phyloP scores from a whole-genome alignment of 257 asterid genomes.

The Solanum tarapatanum region DNA sequence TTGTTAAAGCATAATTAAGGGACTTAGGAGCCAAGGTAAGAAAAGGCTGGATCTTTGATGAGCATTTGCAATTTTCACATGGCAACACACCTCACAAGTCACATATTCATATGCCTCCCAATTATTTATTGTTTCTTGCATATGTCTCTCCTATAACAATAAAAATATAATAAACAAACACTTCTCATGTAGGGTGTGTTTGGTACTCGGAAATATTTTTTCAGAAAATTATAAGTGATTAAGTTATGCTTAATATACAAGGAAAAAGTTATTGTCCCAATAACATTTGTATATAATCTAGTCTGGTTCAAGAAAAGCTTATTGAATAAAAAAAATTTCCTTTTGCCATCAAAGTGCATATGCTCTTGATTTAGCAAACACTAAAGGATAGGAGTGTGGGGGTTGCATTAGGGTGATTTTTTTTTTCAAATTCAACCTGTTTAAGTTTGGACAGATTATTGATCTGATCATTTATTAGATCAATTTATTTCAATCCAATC shows the following conservation, averaged over 20 bases:
- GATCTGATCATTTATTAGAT: not conserved
- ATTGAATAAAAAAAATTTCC: not conserved
- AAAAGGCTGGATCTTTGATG: not conserved
- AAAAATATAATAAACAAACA: not conserved
- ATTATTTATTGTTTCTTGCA: not conserved
- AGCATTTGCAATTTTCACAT: not conserved
- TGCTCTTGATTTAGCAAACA: not conserved
- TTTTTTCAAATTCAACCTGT: not conserved
- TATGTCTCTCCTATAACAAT: not conserved
- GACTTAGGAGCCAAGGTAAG: not conserved
- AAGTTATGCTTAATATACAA: not conserved
- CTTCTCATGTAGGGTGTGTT: not conserved
- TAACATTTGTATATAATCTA: not conserved
- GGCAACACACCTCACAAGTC: not conserved
- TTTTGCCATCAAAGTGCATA: not conserved
- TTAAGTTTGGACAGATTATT: not conserved
- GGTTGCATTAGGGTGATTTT: too few relatives aligned
- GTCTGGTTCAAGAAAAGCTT: not conserved
- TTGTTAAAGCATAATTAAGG: not conserved
- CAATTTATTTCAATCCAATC: too few relatives aligned
- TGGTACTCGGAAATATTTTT: not conserved
- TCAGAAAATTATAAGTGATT: too few relatives aligned
- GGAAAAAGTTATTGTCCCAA: not conserved
- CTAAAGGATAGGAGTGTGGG: not conserved
- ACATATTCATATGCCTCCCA: not conserved